A percentile compares a stretch with the other conserved stretches of the same genome.
These are phyloP conservation scores for Pseudoturritis turrita DNA, from an alignment of 345 rosid species.

Conservation along the genomic window DNA sequence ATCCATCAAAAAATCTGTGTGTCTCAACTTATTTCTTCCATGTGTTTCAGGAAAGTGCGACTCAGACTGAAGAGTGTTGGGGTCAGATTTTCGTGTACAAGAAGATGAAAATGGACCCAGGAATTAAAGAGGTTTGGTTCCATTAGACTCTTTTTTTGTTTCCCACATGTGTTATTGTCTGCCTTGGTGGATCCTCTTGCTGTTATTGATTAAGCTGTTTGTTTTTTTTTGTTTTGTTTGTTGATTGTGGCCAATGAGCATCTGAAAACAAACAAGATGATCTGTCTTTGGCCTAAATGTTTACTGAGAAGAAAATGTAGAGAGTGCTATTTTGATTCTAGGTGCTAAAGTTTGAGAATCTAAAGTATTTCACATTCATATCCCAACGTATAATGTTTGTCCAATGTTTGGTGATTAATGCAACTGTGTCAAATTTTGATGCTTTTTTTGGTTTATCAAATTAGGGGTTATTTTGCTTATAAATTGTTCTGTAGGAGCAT, in stretches of 20 bases:
- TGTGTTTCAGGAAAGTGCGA: slow-evolving; percentile 7
- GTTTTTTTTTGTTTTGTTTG: neutral
- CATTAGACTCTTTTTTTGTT: neutral
- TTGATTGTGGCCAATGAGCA: slow-evolving; percentile 20
- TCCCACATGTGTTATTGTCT: slow-evolving; percentile 23
- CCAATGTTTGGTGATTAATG: neutral
- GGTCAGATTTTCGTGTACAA: slow-evolving; percentile 2
- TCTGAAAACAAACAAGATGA: slow-evolving; percentile 9
- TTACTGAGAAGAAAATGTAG: neutral
- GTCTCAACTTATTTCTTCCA: neutral
- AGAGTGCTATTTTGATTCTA: neutral
- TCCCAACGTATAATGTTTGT: neutral
- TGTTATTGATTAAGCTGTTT: slow-evolving; percentile 1
- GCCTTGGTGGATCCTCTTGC: slow-evolving; percentile 18
- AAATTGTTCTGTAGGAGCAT: neutral
- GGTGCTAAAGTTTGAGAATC: neutral
- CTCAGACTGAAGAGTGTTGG: slow-evolving; percentile 1
- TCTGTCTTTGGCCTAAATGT: slow-evolving; percentile 14
- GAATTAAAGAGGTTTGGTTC: slow-evolving; percentile 11
- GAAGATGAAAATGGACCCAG: slow-evolving; percentile 13
- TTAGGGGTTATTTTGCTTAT: neutral
- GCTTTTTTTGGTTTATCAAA: neutral
- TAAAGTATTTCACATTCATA: neutral
- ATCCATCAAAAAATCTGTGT: neutral
- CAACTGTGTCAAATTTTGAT: neutral